phyloP scores from a whole-genome alignment of 108 stramenopile genomes.

The Chaetoceros tenuissimus region DNA sequence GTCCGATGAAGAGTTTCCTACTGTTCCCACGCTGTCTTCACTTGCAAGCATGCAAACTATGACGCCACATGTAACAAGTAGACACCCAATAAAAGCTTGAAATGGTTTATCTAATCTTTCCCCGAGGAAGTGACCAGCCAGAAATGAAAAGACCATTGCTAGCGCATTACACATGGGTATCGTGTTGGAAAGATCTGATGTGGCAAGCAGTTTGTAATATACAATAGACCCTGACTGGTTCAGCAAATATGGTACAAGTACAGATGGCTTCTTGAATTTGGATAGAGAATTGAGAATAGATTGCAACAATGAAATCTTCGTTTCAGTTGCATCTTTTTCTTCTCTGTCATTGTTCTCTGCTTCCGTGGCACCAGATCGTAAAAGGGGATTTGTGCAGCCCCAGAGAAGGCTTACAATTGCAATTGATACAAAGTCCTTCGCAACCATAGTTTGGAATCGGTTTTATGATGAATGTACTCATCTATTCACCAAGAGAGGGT shows the following conservation, averaged over 20 bases:
- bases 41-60: conserved; percentile 54
- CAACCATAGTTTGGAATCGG: no score
- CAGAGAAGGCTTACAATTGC: conserved; percentile 66
- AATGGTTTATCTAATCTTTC: conserved; percentile 57
- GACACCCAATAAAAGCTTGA: conserved; percentile 41
- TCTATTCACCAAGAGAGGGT: no score
- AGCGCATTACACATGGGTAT: conserved; percentile 79
- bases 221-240: conserved; percentile 78
- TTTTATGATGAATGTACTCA: no score
- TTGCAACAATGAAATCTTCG: neutral
- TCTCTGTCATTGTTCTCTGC: conserved; percentile 10
- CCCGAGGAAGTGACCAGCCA: conserved; percentile 51
- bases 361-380: conserved; percentile 52
- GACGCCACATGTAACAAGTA: conserved; percentile 50
- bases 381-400: conserved; percentile 83
- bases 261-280: conserved; percentile 34
- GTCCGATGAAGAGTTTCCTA: no score
- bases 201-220: conserved; percentile 61
- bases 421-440: conserved; percentile 42
- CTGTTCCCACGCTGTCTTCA: no score
- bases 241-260: conserved; percentile 66
- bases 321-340: neutral
- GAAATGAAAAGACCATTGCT: conserved; percentile 65
- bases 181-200: conserved; percentile 56
- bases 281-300: conserved; percentile 17